Conservation (phyloP, 2,329 filamentous ascomycete species). For the Hymenoscyphus linearis region DNA sequence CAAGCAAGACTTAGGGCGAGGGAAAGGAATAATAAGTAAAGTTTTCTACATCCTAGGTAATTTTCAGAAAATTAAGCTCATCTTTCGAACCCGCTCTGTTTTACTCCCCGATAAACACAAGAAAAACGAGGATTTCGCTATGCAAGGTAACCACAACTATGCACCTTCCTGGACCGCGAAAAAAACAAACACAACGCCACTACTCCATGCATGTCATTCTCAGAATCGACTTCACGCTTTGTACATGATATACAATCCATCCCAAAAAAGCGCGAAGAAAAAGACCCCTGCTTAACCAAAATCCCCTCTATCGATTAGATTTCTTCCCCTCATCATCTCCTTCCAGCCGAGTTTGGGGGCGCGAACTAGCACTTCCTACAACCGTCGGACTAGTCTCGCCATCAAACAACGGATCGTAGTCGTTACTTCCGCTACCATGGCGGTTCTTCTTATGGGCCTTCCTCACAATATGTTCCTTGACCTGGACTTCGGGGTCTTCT, state of each 20-base stretch:
- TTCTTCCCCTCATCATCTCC: slow-evolving; percentile 5
- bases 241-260: slow-evolving; percentile 2
- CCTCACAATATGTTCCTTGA: slow-evolving; percentile 6
- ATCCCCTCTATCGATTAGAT: not conserved
- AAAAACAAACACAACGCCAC: slow-evolving; percentile 4
- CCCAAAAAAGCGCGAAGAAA: not conserved
- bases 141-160: no score
- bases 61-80: no score
- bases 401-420: slow-evolving; percentile 31
- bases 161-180: not conserved
- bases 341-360: slow-evolving; percentile 12
- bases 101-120: no score
- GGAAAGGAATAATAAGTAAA: no score
- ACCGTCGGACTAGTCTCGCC: slow-evolving; percentile 29
- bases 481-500: slow-evolving; percentile 16
- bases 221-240: not conserved
- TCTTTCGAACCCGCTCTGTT: no score
- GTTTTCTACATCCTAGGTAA: no score
- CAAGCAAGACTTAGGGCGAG: no score
- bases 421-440: slow-evolving; percentile 13
- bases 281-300: not conserved
- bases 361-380: slow-evolving; percentile 26
- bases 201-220: slow-evolving; percentile 4
- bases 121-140: no score
- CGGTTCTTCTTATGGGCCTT: slow-evolving; percentile 13